Evolutionary conservation across 108 stramenopile species (phyloP).

Genomic region (Pseudonitzschia multistriata): DNA sequence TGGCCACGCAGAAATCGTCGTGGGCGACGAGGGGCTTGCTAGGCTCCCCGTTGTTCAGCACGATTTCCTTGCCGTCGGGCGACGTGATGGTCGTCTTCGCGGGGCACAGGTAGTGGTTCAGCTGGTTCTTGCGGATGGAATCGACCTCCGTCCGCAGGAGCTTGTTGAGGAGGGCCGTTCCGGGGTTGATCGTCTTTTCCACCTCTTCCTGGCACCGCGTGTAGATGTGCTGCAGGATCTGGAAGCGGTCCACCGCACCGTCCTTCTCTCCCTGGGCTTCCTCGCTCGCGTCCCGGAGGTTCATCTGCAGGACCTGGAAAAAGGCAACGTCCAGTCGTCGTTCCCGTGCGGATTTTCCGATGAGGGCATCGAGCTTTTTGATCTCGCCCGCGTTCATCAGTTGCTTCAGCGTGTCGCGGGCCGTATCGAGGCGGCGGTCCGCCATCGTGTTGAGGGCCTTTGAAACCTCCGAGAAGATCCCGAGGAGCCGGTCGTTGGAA

Average conservation of each 20-base stretch:
- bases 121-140: slow-evolving; percentile 77
- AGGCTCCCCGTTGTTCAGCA: slow-evolving; percentile 29
- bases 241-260: slow-evolving; percentile 43
- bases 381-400: slow-evolving; percentile 77
- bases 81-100: slow-evolving; percentile 61
- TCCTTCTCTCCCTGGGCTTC: slow-evolving; percentile 30
- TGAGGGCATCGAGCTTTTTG: slow-evolving; percentile 75
- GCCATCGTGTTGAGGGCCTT: slow-evolving; percentile 49
- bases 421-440: slow-evolving; percentile 50
- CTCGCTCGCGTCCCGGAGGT: slow-evolving; percentile 63
- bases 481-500: slow-evolving; percentile 1
- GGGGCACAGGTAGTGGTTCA: slow-evolving; percentile 72
- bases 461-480: slow-evolving; percentile 41
- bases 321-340: slow-evolving; percentile 80
- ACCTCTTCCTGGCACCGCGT: slow-evolving; percentile 88
- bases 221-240: slow-evolving; percentile 81
- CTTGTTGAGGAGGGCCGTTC: slow-evolving; percentile 80
- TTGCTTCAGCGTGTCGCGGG: slow-evolving; percentile 48
- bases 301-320: slow-evolving; percentile 77
- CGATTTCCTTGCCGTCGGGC: slow-evolving; percentile 74
- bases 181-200: slow-evolving; percentile 75
- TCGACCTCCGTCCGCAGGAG: slow-evolving; percentile 65
- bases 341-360: slow-evolving; percentile 72
- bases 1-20: slow-evolving; percentile 57
- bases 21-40: slow-evolving; percentile 59